Evolutionary conservation across 306 rosid species (phyloP).

Genomic region (Echinosophora koreensis): DNA sequence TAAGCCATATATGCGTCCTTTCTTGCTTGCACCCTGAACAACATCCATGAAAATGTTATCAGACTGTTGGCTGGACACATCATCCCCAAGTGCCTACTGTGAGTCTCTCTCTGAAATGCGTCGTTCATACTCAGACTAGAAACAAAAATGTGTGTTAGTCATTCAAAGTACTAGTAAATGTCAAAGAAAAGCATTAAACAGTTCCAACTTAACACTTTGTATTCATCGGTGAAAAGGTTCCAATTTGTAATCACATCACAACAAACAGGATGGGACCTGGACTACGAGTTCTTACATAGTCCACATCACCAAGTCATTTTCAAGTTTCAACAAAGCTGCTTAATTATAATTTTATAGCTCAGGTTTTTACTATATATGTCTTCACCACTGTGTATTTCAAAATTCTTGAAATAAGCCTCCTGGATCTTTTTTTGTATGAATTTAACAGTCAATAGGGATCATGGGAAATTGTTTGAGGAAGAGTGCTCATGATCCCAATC

Average conservation of each 20-base stretch:
- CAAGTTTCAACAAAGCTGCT: slow-evolving; percentile 24
- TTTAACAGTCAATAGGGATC: background rate
- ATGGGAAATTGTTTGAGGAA: slow-evolving; percentile 54
- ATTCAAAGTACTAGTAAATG: too few relatives aligned
- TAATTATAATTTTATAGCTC: background rate
- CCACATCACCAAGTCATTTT: slow-evolving; percentile 41
- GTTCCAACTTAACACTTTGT: slow-evolving; percentile 1
- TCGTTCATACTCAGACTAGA: too few relatives aligned
- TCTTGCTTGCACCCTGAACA: too few relatives aligned
- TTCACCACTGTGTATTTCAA: background rate
- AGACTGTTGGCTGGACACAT: too few relatives aligned
- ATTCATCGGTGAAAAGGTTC: background rate
- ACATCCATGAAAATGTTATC: too few relatives aligned
- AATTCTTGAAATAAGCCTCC: background rate
- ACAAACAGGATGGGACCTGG: background rate
- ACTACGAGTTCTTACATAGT: slow-evolving; percentile 19
- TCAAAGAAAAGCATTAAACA: background rate
- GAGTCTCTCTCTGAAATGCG: too few relatives aligned
- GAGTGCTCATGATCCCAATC: slow-evolving; percentile 37
- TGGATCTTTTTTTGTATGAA: background rate
- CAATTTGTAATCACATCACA: background rate
- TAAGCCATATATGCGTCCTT: too few relatives aligned
- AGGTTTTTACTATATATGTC: background rate
- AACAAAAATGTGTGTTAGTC: too few relatives aligned
- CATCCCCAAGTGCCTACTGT: too few relatives aligned